Evolutionary conservation across 768 basidiomycete genomes (phyloP).

Genomic region (Boletellus ananas): DNA sequence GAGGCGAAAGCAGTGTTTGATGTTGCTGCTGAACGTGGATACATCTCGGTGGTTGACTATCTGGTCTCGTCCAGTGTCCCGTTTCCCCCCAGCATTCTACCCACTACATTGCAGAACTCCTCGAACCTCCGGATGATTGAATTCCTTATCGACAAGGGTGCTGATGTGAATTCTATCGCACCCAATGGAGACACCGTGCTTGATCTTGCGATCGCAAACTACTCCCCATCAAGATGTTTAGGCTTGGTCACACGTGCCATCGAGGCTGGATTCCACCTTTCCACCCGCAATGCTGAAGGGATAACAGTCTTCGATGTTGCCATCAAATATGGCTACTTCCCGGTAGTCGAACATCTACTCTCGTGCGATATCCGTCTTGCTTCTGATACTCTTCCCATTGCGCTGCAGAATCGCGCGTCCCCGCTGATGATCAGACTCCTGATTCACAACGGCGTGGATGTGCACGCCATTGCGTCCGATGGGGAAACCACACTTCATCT

Average conservation of each 20-base stretch:
- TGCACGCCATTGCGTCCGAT: not conserved
- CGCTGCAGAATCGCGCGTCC: not conserved
- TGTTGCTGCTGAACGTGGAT: not conserved
- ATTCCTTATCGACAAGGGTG: not conserved
- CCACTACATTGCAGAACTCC: not conserved
- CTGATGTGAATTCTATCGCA: not conserved
- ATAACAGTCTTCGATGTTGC: not conserved
- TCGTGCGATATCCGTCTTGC: not conserved
- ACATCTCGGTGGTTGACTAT: not conserved
- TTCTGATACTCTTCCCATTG: not conserved
- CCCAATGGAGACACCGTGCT: too few species aligned
- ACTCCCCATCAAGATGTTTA: too few species aligned
- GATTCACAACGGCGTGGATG: not conserved
- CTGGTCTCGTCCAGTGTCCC: not conserved
- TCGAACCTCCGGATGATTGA: not conserved
- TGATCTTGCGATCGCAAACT: too few species aligned
- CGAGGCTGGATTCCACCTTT: too few species aligned
- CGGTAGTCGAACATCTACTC: not conserved
- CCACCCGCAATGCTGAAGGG: too few species aligned
- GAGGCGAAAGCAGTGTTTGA: not conserved
- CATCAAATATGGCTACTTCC: not conserved
- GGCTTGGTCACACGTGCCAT: too few species aligned
- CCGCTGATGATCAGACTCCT: not conserved
- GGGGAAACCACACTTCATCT: not conserved
- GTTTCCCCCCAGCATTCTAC: not conserved